Conservation (phyloP, 1,284 basidiomycete species). For the Paramarasmius palmivorus region DNA sequence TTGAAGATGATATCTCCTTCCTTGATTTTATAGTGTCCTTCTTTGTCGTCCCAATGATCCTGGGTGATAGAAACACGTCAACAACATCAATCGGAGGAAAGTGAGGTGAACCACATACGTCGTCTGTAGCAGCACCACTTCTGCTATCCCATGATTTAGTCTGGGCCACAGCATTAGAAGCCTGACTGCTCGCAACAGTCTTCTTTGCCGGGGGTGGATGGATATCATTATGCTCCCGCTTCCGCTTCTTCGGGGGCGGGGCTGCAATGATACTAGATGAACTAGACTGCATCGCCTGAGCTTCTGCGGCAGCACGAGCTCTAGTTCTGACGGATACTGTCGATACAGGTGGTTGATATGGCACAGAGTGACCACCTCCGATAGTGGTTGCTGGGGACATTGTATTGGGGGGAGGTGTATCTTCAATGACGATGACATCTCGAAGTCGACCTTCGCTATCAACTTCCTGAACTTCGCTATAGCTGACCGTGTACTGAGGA, state of each 20-base stretch:
- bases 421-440: constrained; percentile 87
- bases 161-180: constrained; percentile 42
- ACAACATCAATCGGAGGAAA: constrained; percentile 19
- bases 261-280: constrained; percentile 61
- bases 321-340: constrained; percentile 75
- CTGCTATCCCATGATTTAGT: constrained; percentile 65
- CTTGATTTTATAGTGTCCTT: constrained; percentile 92
- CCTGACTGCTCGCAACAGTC: constrained; percentile 46
- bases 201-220: constrained; percentile 66
- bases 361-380: constrained; percentile 68
- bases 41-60: constrained; percentile 88
- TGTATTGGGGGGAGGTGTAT: constrained; percentile 73
- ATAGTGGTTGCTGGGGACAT: constrained; percentile 68
- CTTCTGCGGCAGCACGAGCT: constrained; percentile 79
- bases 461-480: constrained; percentile 82
- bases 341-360: constrained; percentile 75
- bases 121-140: constrained; percentile 59
- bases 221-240: constrained; percentile 71
- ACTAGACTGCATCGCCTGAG: constrained; percentile 67
- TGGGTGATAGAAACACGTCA: constrained; percentile 32
- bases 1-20: constrained; percentile 85
- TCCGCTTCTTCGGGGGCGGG: constrained; percentile 76
- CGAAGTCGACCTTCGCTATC: constrained; percentile 71
- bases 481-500: constrained; percentile 76
- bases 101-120: constrained; percentile 45